Evolutionary conservation across 306 rosid species (phyloP), one percentile per base, ranked within the genome.

Genomic region (Herpetospermum pedunculosum): DNA sequence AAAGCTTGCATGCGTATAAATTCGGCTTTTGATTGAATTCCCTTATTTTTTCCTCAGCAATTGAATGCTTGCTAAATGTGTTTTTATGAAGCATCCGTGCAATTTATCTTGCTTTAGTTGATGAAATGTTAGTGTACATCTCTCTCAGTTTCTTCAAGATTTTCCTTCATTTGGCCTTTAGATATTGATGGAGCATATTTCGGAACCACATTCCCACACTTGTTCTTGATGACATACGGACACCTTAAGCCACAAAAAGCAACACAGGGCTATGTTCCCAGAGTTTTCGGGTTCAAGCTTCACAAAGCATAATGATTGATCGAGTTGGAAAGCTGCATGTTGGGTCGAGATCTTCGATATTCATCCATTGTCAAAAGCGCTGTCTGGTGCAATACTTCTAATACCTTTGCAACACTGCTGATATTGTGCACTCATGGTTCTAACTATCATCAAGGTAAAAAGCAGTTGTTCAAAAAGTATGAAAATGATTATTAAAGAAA

Each of bases 121-220:
- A 37, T 76, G 75, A 38, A 25, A 29, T 72, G 21, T 63, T 47
- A 35, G 6, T 73, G 21, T 14, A 38, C 11, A 13, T 21, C 50
- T 78, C 15, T 43, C 49, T 70, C 28, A 4, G 32, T 47, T 40
- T 73, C 10, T 75, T 60, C 26, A 49, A 15, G 58, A 76, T 47
- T 75, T 77, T 75, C 86, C 85, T 88, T 77, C 59, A 88, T 83
- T 38, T 68, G 23, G 47, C 29, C 75, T 53, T 53, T 79, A 91
- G 97, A 88, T 72, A 91, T 85, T 52, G 97, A 91, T 77, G 97
- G 97, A 83, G 97, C 95, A 1, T 91, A 91, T 85, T 91, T 91
- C 23, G 97, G 97, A 77, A 83, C 92, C 34, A 91, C 97, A 38
- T 91, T 87, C 64, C 95, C 97, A 0, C 94, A 88, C 84, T 81